Conservation (phyloP, 352 stramenopile genomes). For the Aphanomyces cochlioides region DNA sequence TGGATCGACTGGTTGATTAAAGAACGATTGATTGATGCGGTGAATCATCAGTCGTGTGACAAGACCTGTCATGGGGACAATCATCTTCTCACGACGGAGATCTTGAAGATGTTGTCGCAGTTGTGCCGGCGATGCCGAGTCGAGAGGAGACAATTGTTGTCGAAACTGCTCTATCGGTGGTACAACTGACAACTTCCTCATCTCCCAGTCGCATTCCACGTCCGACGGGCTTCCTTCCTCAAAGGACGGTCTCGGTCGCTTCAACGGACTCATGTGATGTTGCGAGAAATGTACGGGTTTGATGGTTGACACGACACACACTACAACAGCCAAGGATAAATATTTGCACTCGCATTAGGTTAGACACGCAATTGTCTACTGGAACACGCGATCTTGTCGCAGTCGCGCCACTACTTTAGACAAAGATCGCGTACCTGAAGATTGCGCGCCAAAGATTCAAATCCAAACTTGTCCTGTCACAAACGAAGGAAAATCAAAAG, state of each 20-base stretch:
- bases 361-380: conserved; percentile 1
- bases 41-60: conserved; percentile 80
- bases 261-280: conserved; percentile 26
- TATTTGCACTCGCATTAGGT: conserved; percentile 18
- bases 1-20: conserved; percentile 77
- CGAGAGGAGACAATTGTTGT: conserved; percentile 46
- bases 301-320: conserved; percentile 7
- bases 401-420: not conserved
- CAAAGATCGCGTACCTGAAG: conserved; percentile 10
- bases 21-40: conserved; percentile 72
- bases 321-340: conserved; percentile 20
- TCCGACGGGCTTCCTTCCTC: conserved; percentile 22
- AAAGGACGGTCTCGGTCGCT: conserved; percentile 20
- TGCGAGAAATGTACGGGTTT: not conserved
- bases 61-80: conserved; percentile 55
- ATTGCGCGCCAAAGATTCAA: conserved; percentile 24
- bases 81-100: conserved; percentile 63
- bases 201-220: conserved; percentile 28
- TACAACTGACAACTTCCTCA: conserved; percentile 22
- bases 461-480: conserved; percentile 17
- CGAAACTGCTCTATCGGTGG: not conserved
- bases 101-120: conserved; percentile 70
- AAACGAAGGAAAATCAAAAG: conserved; percentile 27
- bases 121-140: conserved; percentile 49
- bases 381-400: not conserved